Conservation (phyloP, 2,329 filamentous ascomycete genomes). For the Fusarium domesticum region DNA sequence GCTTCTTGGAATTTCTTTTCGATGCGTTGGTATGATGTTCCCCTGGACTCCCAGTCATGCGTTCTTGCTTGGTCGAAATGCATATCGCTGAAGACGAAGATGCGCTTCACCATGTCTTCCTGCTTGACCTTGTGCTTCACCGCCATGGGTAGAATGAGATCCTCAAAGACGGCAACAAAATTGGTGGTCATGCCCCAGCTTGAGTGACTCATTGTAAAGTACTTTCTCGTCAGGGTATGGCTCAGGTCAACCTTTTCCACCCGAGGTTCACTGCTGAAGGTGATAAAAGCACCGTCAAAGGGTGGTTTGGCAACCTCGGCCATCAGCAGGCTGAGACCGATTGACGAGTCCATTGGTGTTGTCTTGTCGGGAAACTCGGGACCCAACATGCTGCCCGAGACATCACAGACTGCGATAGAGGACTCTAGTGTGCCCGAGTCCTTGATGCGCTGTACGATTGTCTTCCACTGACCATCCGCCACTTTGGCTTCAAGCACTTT, state of each 20-base stretch:
- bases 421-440: slow-evolving; percentile 52
- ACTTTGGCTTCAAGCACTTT: slow-evolving; percentile 36
- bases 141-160: slow-evolving; percentile 54
- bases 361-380: slow-evolving; percentile 45
- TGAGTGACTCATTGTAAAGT: slow-evolving; percentile 27
- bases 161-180: slow-evolving; percentile 53
- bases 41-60: slow-evolving; percentile 30
- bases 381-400: slow-evolving; percentile 50
- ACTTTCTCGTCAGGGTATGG: slow-evolving; percentile 42
- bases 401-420: slow-evolving; percentile 57
- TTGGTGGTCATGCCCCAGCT: slow-evolving; percentile 48
- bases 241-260: slow-evolving; percentile 42
- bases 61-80: slow-evolving; percentile 47
- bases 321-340: slow-evolving; percentile 55
- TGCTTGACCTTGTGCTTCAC: slow-evolving; percentile 46
- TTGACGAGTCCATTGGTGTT: slow-evolving; percentile 49
- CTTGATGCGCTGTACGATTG: slow-evolving; percentile 54
- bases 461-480: slow-evolving; percentile 53
- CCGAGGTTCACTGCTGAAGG: slow-evolving; percentile 44
- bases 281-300: slow-evolving; percentile 54
- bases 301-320: slow-evolving; percentile 51
- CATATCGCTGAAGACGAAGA: slow-evolving; percentile 62
- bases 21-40: slow-evolving; percentile 50
- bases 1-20: slow-evolving; percentile 42
- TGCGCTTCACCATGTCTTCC: slow-evolving; percentile 58